Evolutionary conservation across 495 filamentous ascomycete genomes (phyloP), one percentile per base, ranked within the genome.

Genomic region (Pyrenula massariospora): DNA sequence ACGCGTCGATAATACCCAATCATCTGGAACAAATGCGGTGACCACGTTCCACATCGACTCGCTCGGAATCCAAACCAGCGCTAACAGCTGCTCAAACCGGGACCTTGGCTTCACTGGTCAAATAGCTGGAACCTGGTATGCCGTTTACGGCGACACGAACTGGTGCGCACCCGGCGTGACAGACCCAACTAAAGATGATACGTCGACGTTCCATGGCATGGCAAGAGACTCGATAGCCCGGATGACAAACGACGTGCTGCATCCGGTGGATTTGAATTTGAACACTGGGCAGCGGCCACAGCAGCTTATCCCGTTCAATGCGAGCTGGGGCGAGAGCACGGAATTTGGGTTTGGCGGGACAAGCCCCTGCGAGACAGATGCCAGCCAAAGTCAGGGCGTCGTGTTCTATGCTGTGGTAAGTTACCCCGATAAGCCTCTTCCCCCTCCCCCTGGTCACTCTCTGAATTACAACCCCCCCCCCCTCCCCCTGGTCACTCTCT

Each of bases 41-140:
- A 24, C 25, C 2, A 49, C 59, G 22, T 59, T 59, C 54, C 47
- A 50, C 2, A 62, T 62, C 11, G 15, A 55, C 25, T 62, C 55
- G 48, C 66, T 73, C 10, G 71, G 71, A 22, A 62, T 62, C 56
- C 71, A 74, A 15, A 60, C 68, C 24, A 57, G 57, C 47, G 31
- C 31, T 15, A 73, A 73, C 57, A 70, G 64, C 62, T 70, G 66
- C 62, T 64, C 60, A 25, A 62, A 65, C 31, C 67, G 70, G 19
- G 71, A 72, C 55, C 63, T 73, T n/a, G 71, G 71, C 22, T 74
- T 72, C 61, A 65, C 70, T 0, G 71, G 69, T 12, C 50, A 62
- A n/a, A 47, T 73, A 1, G 56, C 59, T 1, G 63, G 69, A 1
- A 62, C 64, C 53, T 73, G 69, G 69, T 73, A 70, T 49, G 63